These are phyloP conservation scores for Sambucus nigra DNA, from an alignment of 129 eudicot genomes.

Conservation along the genomic window DNA sequence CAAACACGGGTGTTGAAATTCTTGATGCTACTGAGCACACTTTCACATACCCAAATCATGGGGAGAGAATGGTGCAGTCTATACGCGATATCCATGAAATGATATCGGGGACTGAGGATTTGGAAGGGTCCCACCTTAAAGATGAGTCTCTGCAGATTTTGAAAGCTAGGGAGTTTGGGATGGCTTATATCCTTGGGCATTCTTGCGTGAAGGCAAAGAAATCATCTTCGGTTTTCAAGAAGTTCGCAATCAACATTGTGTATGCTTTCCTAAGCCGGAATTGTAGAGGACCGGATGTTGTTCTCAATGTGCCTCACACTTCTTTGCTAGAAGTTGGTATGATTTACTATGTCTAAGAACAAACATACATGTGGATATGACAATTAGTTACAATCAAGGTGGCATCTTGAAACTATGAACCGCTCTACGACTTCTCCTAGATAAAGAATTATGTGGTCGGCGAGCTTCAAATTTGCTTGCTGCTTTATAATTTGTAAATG, in stretches of 20 bases:
- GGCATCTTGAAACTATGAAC: background rate
- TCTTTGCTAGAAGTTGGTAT: conserved; percentile 53
- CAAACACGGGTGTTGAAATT: conserved; percentile 15
- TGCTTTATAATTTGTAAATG: background rate
- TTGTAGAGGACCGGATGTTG: conserved; percentile 40
- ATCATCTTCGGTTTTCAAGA: conserved; percentile 32
- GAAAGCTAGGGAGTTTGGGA: conserved; percentile 44
- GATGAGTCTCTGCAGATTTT: conserved; percentile 32
- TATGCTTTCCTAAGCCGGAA: conserved; percentile 51
- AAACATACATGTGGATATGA: background rate
- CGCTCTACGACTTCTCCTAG: background rate
- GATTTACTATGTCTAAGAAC: conserved; percentile 38
- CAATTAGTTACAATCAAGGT: background rate
- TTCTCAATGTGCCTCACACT: conserved; percentile 46
- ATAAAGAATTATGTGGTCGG: background rate
- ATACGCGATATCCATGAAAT: conserved; percentile 22
- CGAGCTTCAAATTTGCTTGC: background rate
- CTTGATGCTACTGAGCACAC: conserved; percentile 4
- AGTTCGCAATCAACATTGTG: conserved; percentile 36
- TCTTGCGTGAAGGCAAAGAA: conserved; percentile 43
- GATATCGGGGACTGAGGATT: conserved; percentile 12
- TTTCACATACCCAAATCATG: conserved; percentile 21
- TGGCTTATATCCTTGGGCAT: conserved; percentile 52
- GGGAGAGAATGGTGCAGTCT: conserved; percentile 23
- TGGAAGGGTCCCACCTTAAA: conserved; percentile 18